phyloP scores from a whole-genome alignment of 495 filamentous ascomycete species.

The Penicillium ochrochloron region DNA sequence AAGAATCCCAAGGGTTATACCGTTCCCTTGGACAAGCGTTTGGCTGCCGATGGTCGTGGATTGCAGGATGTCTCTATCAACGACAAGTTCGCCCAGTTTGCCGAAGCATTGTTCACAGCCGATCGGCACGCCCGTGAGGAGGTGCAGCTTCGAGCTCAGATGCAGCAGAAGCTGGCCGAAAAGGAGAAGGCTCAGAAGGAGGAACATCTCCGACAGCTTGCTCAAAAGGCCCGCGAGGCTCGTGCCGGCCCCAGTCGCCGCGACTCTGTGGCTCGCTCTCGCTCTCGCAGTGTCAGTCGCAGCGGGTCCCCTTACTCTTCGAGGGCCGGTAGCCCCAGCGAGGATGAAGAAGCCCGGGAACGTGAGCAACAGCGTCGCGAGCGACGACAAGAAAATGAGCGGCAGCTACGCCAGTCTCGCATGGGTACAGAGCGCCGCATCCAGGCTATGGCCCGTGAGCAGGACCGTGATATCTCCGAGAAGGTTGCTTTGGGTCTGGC shows the following conservation, averaged over 20 bases:
- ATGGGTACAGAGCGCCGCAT: slow-evolving; percentile 93
- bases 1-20: slow-evolving; percentile 99
- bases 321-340: slow-evolving; percentile 58
- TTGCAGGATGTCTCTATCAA: slow-evolving; percentile 96
- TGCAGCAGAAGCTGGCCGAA: slow-evolving; percentile 97
- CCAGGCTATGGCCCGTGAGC: slow-evolving; percentile 90
- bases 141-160: slow-evolving; percentile 85
- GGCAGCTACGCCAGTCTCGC: slow-evolving; percentile 87
- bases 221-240: slow-evolving; percentile 89
- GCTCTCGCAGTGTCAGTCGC: slow-evolving; percentile 54
- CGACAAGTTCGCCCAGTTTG: slow-evolving; percentile 97
- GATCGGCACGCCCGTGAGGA: slow-evolving; percentile 95
- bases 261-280: slow-evolving; percentile 43
- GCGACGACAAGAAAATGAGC: slow-evolving; percentile 78
- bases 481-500: slow-evolving; percentile 95
- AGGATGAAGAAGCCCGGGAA: slow-evolving; percentile 73
- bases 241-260: slow-evolving; percentile 59
- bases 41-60: slow-evolving; percentile 93
- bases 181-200: slow-evolving; percentile 95
- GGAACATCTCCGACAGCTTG: slow-evolving; percentile 85
- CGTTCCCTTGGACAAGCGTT: slow-evolving; percentile 91
- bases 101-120: slow-evolving; percentile 90
- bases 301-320: slow-evolving; percentile 61
- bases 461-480: slow-evolving; percentile 96
- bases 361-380: slow-evolving; percentile 79